A percentile compares a stretch with the other conserved stretches of the same genome.
These are phyloP conservation scores for Chara braunii DNA, from an alignment of 139 green algal species.

Conservation along the genomic window DNA sequence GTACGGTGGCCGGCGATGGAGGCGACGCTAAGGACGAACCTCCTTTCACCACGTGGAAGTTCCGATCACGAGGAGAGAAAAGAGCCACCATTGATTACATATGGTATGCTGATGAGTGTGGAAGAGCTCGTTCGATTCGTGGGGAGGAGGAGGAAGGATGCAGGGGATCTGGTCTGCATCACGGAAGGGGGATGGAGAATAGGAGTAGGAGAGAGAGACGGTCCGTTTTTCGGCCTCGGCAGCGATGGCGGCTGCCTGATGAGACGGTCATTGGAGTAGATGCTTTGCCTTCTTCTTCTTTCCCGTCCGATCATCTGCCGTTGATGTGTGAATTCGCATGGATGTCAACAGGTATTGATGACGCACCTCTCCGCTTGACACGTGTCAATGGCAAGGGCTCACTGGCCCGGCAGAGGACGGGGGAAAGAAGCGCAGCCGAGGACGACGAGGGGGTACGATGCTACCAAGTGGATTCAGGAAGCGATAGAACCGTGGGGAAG, in stretches of 20 bases:
- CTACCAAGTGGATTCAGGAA: too few species aligned
- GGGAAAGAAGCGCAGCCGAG: too few species aligned
- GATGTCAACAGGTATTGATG: not conserved
- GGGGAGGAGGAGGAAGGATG: too few species aligned
- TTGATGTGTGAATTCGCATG: slow-evolving; percentile 7
- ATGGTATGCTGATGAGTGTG: too few species aligned
- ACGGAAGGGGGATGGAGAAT: too few species aligned
- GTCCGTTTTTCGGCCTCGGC: not conserved
- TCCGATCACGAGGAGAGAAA: slow-evolving; percentile 1
- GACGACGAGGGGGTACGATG: too few species aligned
- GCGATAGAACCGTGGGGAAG: too few species aligned
- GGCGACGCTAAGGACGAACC: not conserved
- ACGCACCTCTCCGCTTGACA: too few species aligned
- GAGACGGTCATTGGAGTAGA: slow-evolving; percentile 1
- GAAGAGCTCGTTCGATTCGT: too few species aligned
- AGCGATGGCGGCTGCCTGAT: not conserved
- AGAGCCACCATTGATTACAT: not conserved
- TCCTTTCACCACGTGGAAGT: slow-evolving; percentile 20
- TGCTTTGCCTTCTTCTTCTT: not conserved
- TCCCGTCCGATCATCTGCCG: slow-evolving; percentile 14
- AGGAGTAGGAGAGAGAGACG: not conserved
- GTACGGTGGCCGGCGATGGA: not conserved
- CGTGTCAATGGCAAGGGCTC: too few species aligned
- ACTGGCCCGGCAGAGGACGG: too few species aligned
- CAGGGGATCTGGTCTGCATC: too few species aligned